Base-by-base conservation (phyloP, 2,329 filamentous ascomycete genomes). In the Fonsecaea pugnacius region DNA sequence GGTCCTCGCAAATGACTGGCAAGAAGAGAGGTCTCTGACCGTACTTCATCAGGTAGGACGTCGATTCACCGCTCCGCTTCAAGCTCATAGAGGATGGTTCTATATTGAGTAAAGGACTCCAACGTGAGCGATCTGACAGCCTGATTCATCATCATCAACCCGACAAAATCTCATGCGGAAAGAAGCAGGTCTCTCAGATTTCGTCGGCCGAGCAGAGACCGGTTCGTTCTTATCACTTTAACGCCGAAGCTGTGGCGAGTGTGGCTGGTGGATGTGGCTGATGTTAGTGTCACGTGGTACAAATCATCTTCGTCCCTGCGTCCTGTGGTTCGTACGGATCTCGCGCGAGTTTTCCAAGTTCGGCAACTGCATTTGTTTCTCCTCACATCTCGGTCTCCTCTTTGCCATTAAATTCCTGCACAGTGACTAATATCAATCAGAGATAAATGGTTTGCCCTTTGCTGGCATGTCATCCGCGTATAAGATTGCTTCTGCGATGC, bases 401-500 rank as follows among this genome's bases (percentile, higher is more conserved):
- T 4, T 12, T 48, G 35, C 3, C 43, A 24, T 48, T 14, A 24
- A 27, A 48, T 48, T 48, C 43, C 43, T 48, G 43, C 43, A 48
- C 43, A 2, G 43, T 48, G 43, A 48, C 43, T 48, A 48, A 48
- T 27, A 12, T 48, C 43, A 48, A 27, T 48, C 43, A 5, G 43
- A 48, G 43, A 24, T 48, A 27, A 8, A 24, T 48, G 21, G 18
- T 35, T 50, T 35, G 38, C 24, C 6, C 36, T 14, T n/a, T 24
- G 18, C 38, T 9, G 21, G 40, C 55, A 58, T 63, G 32, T 51
- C 32, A 52, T 12, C 24, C 36, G 55, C 36, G 40, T 32, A 58
- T 30, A 24, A 18, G n/a, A 43, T 38, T 62, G 40, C 24, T 53
- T 56, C 38, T n/a, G 60, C 38, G n/a, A 52, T 51, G 56, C 51